A percentile compares a stretch with the other conserved stretches of the same genome.
Conservation (phyloP, 176 grass and related monocot species). For the Typha latifolia region DNA sequence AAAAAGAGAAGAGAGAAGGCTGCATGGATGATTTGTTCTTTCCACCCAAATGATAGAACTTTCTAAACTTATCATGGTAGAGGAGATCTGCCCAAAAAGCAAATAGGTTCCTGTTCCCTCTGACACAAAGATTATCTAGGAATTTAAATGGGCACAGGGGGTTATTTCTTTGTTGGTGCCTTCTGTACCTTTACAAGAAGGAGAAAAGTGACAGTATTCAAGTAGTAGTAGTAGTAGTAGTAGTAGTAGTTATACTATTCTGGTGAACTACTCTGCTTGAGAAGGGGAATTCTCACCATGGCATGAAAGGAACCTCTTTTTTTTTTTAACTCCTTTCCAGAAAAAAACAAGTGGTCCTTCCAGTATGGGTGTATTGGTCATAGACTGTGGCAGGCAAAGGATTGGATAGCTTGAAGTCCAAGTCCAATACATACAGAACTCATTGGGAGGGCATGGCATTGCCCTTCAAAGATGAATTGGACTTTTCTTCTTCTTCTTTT, state of each 20-base stretch:
- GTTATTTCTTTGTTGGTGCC: not conserved
- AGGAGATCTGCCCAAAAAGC: not conserved
- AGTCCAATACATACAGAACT: not conserved
- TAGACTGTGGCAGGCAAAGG: not conserved
- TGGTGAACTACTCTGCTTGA: not conserved
- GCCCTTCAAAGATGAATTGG: not conserved
- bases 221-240: not conserved
- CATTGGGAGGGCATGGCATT: not conserved
- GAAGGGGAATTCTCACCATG: not conserved
- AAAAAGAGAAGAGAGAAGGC: not conserved
- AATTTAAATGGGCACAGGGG: not conserved
- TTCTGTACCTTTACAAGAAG: not conserved
- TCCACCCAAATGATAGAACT: not conserved
- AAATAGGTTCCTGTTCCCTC: not conserved
- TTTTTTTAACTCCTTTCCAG: not conserved
- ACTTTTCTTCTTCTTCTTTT: not conserved
- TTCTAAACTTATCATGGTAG: not conserved
- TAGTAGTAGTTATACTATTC: not conserved
- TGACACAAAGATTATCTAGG: not conserved
- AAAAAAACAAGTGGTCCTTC: not conserved
- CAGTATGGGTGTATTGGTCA: not conserved
- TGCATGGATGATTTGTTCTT: not conserved
- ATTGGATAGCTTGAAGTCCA: not conserved
- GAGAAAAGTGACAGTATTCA: not conserved
- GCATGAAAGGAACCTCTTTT: not conserved